Conservation (phyloP, 2,329 filamentous ascomycete genomes). For the Stemphylium vesicarium region DNA sequence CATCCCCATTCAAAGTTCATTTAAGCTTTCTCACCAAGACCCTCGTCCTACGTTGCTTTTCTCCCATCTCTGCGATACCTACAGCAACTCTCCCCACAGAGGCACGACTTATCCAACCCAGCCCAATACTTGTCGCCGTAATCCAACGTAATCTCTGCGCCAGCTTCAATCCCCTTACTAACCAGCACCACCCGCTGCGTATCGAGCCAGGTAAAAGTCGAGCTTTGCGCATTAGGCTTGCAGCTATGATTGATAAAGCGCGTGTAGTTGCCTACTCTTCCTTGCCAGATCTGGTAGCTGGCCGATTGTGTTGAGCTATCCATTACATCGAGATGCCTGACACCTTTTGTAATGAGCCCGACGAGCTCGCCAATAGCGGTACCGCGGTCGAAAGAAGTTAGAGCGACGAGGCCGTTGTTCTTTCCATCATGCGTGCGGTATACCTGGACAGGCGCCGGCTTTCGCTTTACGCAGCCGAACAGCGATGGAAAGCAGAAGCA, state of each 20-base stretch:
- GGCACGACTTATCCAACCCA: conserved; percentile 61
- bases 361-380: conserved; percentile 63
- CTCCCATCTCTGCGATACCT: conserved; percentile 46
- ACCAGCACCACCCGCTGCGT: conserved; percentile 63
- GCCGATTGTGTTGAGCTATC: conserved; percentile 58
- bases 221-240: conserved; percentile 63
- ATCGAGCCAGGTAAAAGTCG: conserved; percentile 64
- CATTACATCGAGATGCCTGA: conserved; percentile 63
- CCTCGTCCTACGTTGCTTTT: background rate
- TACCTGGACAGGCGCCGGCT: conserved; percentile 57
- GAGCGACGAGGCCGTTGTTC: conserved; percentile 60
- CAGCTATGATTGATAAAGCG: conserved; percentile 67
- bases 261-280: conserved; percentile 62
- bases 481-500: conserved; percentile 62
- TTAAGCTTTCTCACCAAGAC: too few relatives aligned
- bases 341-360: conserved; percentile 60
- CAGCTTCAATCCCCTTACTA: conserved; percentile 61
- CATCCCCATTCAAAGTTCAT: too few relatives aligned
- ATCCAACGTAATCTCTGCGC: conserved; percentile 63
- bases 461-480: conserved; percentile 55
- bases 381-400: conserved; percentile 59
- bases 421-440: conserved; percentile 60
- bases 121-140: conserved; percentile 66
- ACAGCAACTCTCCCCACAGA: conserved; percentile 62
- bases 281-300: conserved; percentile 66